Percentiles rank a stretch among this genome's conserved stretches.
phyloP scores from a whole-genome alignment of 305 asterid genomes.

The Fraxinus baroniana region DNA sequence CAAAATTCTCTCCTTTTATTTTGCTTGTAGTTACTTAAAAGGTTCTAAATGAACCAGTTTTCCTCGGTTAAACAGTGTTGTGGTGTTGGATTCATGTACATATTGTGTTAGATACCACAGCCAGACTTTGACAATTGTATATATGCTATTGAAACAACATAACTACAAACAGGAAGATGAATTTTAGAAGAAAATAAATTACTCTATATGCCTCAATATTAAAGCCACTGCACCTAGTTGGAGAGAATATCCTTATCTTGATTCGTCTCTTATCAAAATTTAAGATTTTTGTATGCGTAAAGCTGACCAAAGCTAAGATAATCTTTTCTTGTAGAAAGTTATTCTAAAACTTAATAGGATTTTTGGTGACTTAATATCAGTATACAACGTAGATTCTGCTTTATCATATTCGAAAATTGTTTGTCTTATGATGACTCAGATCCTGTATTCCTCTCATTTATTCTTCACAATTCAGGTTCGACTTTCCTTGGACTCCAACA shows the following conservation, averaged over 20 bases:
- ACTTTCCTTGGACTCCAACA: slow-evolving; percentile 81
- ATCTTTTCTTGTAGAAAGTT: neutral
- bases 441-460: neutral
- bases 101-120: neutral
- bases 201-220: neutral
- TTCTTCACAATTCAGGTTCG: slow-evolving; percentile 43
- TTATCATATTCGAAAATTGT: neutral
- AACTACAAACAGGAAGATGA: neutral
- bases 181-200: neutral
- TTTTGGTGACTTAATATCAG: neutral
- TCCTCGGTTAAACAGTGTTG: neutral
- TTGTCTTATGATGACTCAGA: neutral
- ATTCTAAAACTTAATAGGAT: neutral
- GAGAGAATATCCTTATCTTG: neutral
- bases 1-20: neutral
- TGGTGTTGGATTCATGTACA: neutral
- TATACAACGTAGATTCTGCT: neutral
- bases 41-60: neutral
- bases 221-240: neutral
- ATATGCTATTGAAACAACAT: neutral
- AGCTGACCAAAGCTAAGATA: neutral
- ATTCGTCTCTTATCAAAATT: neutral
- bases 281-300: neutral
- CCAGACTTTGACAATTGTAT: neutral
- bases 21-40: neutral